Evolutionary conservation across 2,329 filamentous ascomycete genomes (phyloP), one percentile per base, ranked within the genome.

Genomic region (Hypoxylon sp.): DNA sequence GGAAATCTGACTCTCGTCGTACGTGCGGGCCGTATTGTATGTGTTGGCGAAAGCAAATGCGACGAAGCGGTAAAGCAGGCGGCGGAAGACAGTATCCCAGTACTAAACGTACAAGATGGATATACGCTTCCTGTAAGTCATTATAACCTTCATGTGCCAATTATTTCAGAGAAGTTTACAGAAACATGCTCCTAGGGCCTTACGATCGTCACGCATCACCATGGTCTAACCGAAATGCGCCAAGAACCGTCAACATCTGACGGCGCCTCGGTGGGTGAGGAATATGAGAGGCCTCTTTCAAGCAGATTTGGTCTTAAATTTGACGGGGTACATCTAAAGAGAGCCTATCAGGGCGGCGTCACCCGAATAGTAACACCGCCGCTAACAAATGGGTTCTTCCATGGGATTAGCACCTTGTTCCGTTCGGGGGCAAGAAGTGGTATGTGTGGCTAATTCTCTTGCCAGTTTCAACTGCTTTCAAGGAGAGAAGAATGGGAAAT

Each of bases 211-310:
- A 62, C 64, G 2, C 65, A 48, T 11, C 67, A 72, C 1, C 57
- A 76, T 65, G 75, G 67, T 48, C 6, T 65, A 32, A 32, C 44
- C 11, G 65, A 68, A 56, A 66, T 67, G 68, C 68, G 59, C 8
- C 68, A 72, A 53, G 70, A 72, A 42, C 70, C 70, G 24, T 70
- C 70, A 21, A 71, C 70, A 5, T 47, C 65, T 2, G 70, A 72
- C 19, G 70, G 68, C 19, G 27, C 48, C 24, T 68, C 67, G 11
- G 17, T 59, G 42, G 70, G 65, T 32, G 67, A 68, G 4, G 55
- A 59, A 39, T 70, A 66, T 32, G 54, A 53, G n/a, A 64, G 21
- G 3, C 69, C 69, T 3, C 19, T 66, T 3, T 67, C 61, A 24
- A 68, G 64, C 29, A 65, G 51, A 4, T 65, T 66, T 37, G 69